Conservation (phyloP, 768 basidiomycete species). For the Lyophyllum semitale region DNA sequence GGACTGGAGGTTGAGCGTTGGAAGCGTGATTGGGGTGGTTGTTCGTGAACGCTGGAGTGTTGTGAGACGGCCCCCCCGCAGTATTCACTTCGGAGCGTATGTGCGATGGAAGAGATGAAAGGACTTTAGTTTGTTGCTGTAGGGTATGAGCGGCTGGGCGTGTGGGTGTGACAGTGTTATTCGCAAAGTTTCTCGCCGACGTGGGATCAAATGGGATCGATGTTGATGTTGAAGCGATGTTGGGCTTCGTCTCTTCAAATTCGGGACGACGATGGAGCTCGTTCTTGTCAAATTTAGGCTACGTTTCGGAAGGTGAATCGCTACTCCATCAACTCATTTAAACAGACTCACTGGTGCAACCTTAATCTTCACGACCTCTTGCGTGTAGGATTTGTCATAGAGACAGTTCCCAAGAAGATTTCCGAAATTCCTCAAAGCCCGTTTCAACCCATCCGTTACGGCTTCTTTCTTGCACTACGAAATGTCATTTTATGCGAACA, state of each 20-base stretch:
- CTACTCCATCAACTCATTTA: not conserved
- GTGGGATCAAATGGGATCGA: constrained; percentile 6
- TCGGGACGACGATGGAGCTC: constrained; percentile 73
- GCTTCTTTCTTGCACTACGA: constrained; percentile 96
- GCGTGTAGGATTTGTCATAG: constrained; percentile 91
- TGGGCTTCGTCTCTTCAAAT: constrained; percentile 51
- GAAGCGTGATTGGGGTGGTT: not conserved
- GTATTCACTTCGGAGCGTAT: constrained; percentile 30
- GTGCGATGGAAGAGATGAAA: constrained; percentile 41
- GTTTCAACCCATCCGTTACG: constrained; percentile 92
- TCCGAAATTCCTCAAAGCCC: constrained; percentile 89
- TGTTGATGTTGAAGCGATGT: constrained; percentile 11
- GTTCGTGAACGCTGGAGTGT: not conserved
- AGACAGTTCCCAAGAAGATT: constrained; percentile 95
- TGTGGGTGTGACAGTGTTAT: constrained; percentile 2
- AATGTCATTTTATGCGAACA: not conserved
- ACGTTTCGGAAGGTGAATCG: not conserved
- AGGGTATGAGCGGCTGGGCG: constrained; percentile 14
- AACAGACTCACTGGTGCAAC: constrained; percentile 67
- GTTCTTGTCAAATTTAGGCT: constrained; percentile 72
- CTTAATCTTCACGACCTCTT: constrained; percentile 87
- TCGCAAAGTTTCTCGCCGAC: constrained; percentile 1
- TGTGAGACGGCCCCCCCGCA: constrained; percentile 12
- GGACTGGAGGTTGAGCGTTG: constrained; percentile 4
- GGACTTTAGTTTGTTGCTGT: constrained; percentile 25